Conservation (phyloP, 2,329 filamentous ascomycete genomes). For the Aspergillus sp. region DNA sequence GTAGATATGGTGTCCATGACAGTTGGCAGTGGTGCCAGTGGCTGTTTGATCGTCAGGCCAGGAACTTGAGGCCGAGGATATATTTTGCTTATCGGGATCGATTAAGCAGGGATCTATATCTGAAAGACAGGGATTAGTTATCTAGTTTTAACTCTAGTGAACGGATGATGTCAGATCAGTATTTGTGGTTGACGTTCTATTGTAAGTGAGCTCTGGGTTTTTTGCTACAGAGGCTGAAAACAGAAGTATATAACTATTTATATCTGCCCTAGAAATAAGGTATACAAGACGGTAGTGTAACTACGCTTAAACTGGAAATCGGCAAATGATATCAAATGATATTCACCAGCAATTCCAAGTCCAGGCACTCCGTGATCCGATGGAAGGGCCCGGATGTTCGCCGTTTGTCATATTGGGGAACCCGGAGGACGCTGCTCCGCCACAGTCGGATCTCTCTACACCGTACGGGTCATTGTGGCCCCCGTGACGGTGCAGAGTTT, state of each 20-base stretch:
- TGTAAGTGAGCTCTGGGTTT: background rate
- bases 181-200: background rate
- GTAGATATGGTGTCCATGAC: background rate
- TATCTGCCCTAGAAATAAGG: background rate
- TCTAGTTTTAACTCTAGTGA: background rate
- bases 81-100: background rate
- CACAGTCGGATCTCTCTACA: background rate
- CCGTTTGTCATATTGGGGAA: conserved; percentile 2
- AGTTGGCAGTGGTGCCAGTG: background rate
- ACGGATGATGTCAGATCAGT: background rate
- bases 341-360: background rate
- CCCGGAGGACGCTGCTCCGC: conserved; percentile 10
- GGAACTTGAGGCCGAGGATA: background rate
- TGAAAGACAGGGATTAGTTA: background rate
- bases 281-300: background rate
- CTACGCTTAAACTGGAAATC: background rate
- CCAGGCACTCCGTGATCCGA: background rate
- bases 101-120: background rate
- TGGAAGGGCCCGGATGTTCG: conserved; percentile 1
- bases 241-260: background rate
- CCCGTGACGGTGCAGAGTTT: conserved; percentile 9
- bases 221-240: background rate
- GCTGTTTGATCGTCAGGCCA: background rate
- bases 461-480: background rate
- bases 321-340: background rate